Evolutionary conservation across 2,329 filamentous ascomycete species (phyloP), one percentile per base, ranked within the genome.

Genomic region (Apiospora malaysiana): DNA sequence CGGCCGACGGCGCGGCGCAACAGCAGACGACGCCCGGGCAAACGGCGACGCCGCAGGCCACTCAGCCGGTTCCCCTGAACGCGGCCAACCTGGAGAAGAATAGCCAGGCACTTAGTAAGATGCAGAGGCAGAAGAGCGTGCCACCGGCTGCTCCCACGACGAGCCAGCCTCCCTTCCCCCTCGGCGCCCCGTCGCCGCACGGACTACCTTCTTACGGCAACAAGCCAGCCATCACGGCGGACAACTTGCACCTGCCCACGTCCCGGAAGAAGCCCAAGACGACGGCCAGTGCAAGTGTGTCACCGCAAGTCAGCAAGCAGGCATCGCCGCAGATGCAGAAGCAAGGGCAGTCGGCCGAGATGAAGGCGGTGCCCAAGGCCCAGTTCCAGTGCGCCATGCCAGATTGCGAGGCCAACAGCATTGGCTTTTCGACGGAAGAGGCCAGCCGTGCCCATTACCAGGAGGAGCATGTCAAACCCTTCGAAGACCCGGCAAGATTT

Each of bases 391-490:
- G 90, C 78, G 81, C 84, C 25, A 88, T 91, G 68, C 74, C 81
- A 1, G 85, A 86, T 45, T 92, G 90, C 74, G 88, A 90, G 40
- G 82, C 82, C 73, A 83, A 85, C 10, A 77, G 76, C 2, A 80
- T 82, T 16, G 86, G 84, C 0, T 91, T 91, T 74, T 76, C 84
- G 2, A 88, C 80, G 8, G 86, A 91, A 73, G 87, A 90, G 73
- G 84, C 85, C 16, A 82, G 86, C 67, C 84, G 85, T 69, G 77
- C 80, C 14, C 90, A 92, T 75, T 79, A 85, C 9, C 82, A 88
- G n/a, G 87, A 91, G 70, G 89, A 91, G 76, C 90, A 92, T 74
- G 80, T 84, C 27, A 87, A 85, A 76, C 89, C 89, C 7, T 80
- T 82, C 56, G 82, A 88, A 72, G 81, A 91, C 71, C 89, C 90